A percentile compares a stretch with the other conserved stretches of the same genome.
phyloP scores from a whole-genome alignment of 148 eudicot species.

The Rhododendron henanense region DNA sequence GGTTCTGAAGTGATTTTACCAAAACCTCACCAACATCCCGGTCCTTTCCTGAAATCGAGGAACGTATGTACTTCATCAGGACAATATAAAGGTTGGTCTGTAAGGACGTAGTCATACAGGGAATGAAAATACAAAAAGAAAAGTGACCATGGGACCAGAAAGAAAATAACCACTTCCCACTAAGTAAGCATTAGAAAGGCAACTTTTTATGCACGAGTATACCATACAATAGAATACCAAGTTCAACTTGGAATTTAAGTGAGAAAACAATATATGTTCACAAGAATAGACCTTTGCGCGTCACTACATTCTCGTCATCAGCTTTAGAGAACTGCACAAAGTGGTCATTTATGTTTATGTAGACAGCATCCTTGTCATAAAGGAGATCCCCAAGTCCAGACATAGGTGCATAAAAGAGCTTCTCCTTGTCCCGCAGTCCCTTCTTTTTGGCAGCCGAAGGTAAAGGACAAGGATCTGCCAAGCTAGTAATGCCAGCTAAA shows the following conservation, averaged over 20 bases:
- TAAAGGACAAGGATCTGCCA: slow-evolving; percentile 94
- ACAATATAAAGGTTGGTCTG: neutral
- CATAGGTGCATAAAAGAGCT: slow-evolving; percentile 96
- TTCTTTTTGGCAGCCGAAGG: slow-evolving; percentile 98
- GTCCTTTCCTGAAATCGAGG: slow-evolving; percentile 40
- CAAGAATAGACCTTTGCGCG: slow-evolving; percentile 36
- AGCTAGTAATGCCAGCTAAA: slow-evolving; percentile 63
- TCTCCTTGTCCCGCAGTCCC: slow-evolving; percentile 95
- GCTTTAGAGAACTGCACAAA: slow-evolving; percentile 84
- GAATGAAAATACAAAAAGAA: neutral
- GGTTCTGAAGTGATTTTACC: slow-evolving; percentile 78
- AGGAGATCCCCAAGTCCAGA: slow-evolving; percentile 90
- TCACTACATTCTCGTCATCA: slow-evolving; percentile 44
- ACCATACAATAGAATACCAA: neutral
- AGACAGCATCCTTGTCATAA: slow-evolving; percentile 92
- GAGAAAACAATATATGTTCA: neutral
- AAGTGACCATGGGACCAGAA: neutral
- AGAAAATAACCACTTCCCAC: neutral
- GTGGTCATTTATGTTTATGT: slow-evolving; percentile 81
- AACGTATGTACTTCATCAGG: neutral
- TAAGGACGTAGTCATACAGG: neutral
- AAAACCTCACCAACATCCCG: slow-evolving; percentile 73
- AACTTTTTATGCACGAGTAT: neutral
- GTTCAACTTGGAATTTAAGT: neutral
- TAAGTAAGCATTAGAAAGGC: neutral